Evolutionary conservation across 2,329 filamentous ascomycete genomes (phyloP), one percentile per base, ranked within the genome.

Genomic region (Epichloe hybrida): DNA sequence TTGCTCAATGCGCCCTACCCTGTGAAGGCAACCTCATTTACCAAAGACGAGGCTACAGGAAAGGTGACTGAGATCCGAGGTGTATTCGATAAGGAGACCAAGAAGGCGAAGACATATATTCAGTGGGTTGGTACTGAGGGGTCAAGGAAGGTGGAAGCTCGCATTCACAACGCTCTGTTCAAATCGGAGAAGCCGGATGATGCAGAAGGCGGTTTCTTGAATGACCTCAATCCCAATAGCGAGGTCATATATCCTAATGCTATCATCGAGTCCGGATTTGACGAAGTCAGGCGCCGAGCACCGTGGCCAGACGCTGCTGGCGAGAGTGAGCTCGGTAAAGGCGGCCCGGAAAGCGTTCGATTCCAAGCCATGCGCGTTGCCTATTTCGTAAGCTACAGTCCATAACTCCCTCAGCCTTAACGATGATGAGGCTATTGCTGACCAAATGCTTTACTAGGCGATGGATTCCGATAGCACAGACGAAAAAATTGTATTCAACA

Each of bases 291-390:
- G 57, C 68, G 71, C 42, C 72, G 82, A 31, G 88, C 86, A 4
- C 88, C 88, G 5, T 94, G 88, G 88, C 88, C 88, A 2, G 84
- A 86, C 65, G 80, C 83, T 43, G 84, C 80, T 5, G 86, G 85
- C 11, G 86, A 89, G 65, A 77, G 71, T 53, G 75, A 80, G 57
- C 70, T 76, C 52, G 77, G 75, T 11, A 78, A 75, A 57, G 74
- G 73, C 11, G 84, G 83, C 1, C 79, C 80, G 23, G 86, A 88
- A 68, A 84, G 76, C 50, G 84, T 96, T 6, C 76, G 91, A 46
- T 97, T 97, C 76, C 91, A 97, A 73, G 91, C 82, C 3, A 82
- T 95, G 75, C 78, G 91, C 27, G 86, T 91, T 43, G 91, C 84
- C 9, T 95, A 94, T 64, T 93, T 93, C 69, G 75, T 77, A 54